Base-by-base conservation (phyloP, 2,329 filamentous ascomycete species). In the Pseudogymnoascus sp. region DNA sequence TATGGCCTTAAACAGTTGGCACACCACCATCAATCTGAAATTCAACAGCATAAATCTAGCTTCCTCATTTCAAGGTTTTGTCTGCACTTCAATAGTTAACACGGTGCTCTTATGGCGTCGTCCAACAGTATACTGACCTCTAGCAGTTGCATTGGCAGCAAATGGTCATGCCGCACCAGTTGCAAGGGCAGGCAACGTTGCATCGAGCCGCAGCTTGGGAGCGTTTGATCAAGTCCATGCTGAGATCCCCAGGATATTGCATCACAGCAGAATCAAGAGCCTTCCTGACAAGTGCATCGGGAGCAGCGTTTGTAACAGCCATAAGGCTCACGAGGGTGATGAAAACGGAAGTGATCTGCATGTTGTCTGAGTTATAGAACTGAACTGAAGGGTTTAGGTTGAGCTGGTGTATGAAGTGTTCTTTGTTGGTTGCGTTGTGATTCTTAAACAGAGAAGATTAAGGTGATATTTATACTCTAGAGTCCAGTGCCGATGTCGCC, bases 231-330 rank as follows among this genome's bases (percentile, higher is more conserved):
- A 49, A n/a, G 21, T 49, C 43, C 43, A 49, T 49, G 43, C 23
- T 49, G 12, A 49, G 21, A n/a, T 49, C 43, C 7, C 21, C 43
- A 7, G 43, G 43, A n/a, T 49, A 49, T 6, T 49, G 43, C 43
- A 49, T 49, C n/a, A 49, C 43, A 49, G 43, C 43, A 49, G 43
- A 49, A 9, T 49, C 43, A 14, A 49, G 43, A 28, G 43, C 43
- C 43, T 49, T 49, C 12, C 43, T 49, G 14, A 49, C 43, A 28
- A 49, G 43, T 28, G 43, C 43, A 11, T 49, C 43, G 14, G 43
- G 43, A 8, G 43, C 43, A 25, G 43, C 43, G 11, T 49, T 49
- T 25, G 43, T 25, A 25, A 49, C 43, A n/a, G 23, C 43, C 43
- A 28, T 49, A 25, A 49, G 43, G 43, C 43, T 49, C 43, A 49